Percentiles rank a stretch among this genome's conserved stretches.
phyloP scores from a whole-genome alignment of 257 asterid species.

The Nicotiana undulata region DNA sequence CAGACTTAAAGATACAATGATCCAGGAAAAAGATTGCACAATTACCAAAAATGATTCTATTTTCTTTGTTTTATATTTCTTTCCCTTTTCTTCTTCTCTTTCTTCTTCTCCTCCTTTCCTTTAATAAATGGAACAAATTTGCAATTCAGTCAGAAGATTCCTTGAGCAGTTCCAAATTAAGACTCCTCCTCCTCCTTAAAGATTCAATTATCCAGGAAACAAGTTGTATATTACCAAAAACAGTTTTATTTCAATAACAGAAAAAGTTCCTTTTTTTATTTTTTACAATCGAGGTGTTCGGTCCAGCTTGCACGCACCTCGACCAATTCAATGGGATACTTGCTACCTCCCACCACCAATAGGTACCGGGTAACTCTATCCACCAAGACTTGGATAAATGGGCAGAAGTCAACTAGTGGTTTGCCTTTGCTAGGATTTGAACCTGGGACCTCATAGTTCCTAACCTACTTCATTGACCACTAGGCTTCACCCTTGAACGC shows the following conservation, averaged over 20 bases:
- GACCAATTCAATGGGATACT: no score
- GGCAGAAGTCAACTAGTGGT: no score
- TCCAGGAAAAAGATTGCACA: neutral
- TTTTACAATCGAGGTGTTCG: no score
- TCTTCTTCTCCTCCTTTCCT: neutral
- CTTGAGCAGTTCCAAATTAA: neutral
- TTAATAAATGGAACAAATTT: neutral
- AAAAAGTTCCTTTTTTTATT: no score
- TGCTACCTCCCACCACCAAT: no score
- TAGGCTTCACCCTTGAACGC: no score
- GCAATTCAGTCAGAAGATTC: neutral
- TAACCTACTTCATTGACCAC: no score
- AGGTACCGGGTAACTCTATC: no score
- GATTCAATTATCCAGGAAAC: neutral
- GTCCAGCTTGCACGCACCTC: no score
- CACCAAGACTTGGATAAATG: no score
- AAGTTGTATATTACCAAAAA: neutral
- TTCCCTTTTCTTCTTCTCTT: neutral
- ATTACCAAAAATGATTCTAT: neutral
- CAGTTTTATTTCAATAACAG: neutral
- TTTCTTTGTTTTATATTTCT: neutral
- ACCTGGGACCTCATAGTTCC: no score
- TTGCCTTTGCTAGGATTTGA: no score
- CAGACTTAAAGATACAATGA: neutral
- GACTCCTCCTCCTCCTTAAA: neutral